phyloP scores from a whole-genome alignment of 768 basidiomycete genomes.

The Cyathus striatus region DNA sequence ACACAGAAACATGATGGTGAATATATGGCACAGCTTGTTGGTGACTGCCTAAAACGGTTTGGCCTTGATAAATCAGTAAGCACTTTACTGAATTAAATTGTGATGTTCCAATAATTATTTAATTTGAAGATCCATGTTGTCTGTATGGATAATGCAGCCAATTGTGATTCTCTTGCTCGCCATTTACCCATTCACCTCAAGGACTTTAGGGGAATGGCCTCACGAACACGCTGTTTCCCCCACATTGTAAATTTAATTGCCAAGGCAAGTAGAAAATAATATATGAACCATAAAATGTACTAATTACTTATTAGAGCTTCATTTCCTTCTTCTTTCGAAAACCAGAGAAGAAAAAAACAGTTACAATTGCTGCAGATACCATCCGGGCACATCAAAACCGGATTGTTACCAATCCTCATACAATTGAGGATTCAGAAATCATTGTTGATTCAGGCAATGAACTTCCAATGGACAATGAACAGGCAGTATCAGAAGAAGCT shows the following conservation, averaged over 20 bases:
- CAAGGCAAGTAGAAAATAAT: slow-evolving; percentile 16
- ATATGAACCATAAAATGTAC: slow-evolving; percentile 1
- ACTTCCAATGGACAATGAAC: slow-evolving; percentile 6
- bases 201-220: slow-evolving; percentile 13
- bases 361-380: slow-evolving; percentile 1
- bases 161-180: slow-evolving; percentile 19
- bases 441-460: slow-evolving; percentile 1
- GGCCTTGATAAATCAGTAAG: slow-evolving; percentile 19
- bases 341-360: slow-evolving; percentile 9
- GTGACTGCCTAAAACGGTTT: slow-evolving; percentile 19
- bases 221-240: slow-evolving; percentile 17
- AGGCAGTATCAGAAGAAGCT: slow-evolving; percentile 10
- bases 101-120: slow-evolving; percentile 1
- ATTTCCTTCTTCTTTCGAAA: slow-evolving; percentile 19
- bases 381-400: neutral
- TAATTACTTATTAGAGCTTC: slow-evolving; percentile 11
- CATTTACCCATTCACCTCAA: slow-evolving; percentile 13
- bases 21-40: slow-evolving; percentile 19
- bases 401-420: neutral
- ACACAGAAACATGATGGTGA: slow-evolving; percentile 18
- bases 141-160: slow-evolving; percentile 27
- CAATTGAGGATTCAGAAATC: slow-evolving; percentile 3
- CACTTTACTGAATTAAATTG: slow-evolving; percentile 3
- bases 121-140: slow-evolving; percentile 20
- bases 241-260: slow-evolving; percentile 27